phyloP scores from a whole-genome alignment of 805 yeast species.

The Hanseniaspora clermontiae region DNA sequence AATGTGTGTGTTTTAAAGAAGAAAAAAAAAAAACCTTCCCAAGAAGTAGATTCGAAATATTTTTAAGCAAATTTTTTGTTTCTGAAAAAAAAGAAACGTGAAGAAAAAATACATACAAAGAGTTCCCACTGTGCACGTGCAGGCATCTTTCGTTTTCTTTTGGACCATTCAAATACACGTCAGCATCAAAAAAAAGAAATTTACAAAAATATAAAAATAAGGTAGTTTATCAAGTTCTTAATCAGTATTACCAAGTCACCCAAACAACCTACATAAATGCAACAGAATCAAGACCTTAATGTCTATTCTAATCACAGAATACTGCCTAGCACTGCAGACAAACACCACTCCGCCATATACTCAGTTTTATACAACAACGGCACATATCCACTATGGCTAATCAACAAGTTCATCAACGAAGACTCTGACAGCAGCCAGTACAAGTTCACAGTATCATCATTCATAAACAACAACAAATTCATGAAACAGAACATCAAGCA shows the following conservation, averaged over 20 bases:
- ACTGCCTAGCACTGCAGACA: slow-evolving; percentile 21
- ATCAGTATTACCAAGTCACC: no score
- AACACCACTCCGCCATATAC: slow-evolving; percentile 27
- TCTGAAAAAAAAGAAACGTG: no score
- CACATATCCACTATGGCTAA: slow-evolving; percentile 54
- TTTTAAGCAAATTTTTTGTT: no score
- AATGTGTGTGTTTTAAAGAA: neutral
- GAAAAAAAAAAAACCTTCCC: neutral
- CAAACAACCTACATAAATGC: neutral
- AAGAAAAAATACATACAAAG: no score
- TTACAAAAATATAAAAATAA: no score
- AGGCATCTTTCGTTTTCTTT: no score
- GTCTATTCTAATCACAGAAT: slow-evolving; percentile 42
- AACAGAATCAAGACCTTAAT: slow-evolving; percentile 47
- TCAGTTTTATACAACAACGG: slow-evolving; percentile 28
- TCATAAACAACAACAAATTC: slow-evolving; percentile 20
- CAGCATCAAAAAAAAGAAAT: no score
- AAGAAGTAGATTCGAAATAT: no score
- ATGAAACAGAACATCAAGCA: slow-evolving; percentile 13
- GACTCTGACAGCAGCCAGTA: slow-evolving; percentile 12
- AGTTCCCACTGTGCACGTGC: no score
- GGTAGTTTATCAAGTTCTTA: no score
- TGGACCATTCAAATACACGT: no score
- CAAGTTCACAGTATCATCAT: slow-evolving; percentile 22
- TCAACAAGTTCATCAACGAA: slow-evolving; percentile 42